Base-by-base conservation (phyloP, 257 asterid species). In the Penstemon newberryi region DNA sequence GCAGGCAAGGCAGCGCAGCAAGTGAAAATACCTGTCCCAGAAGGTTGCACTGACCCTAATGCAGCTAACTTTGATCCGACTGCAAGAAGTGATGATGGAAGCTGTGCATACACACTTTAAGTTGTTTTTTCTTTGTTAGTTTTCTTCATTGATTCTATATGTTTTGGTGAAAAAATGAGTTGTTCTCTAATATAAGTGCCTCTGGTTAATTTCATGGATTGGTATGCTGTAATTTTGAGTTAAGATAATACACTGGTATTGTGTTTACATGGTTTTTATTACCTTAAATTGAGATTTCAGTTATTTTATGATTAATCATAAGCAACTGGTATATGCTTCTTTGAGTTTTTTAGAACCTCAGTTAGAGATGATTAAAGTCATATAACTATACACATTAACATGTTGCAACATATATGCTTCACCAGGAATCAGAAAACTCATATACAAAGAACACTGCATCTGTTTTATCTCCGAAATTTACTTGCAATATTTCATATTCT, bases 61-160 rank as follows among this genome's bases (percentile, higher is more conserved):
- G 94, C 94, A 1, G 8, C 1, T 0, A 88, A 82, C 83, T 82
- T 70, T 52, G 94, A 86, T 77, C 93, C 91, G 2, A 81, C 93
- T 49, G 85, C 87, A 11, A 85, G 92, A 70, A 85, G 95, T 52
- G 92, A 89, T 63, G 83, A 85, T 76, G 86, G 92, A 41, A 80
- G 77, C 80, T 89, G 85, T 65, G 4, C n/a, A 15, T 86, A 82
- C 72, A 25, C 38, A 66, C 0, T 71, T 4, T 78, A 75, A 70
- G 52, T 33, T 13, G 45, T 37, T 42, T 55, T 33, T 37, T 3
- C 11, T n/a, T 50, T 8, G 25, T 64, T 11, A 19, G 13, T 18
- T 51, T 64, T 15, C 39, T 45, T 18, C 6, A 7, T 8, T 18
- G 45, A 3, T 60, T 13, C 19, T 66, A 4, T 41, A 3, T 56